Evolutionary conservation across 2,329 filamentous ascomycete species (phyloP), one percentile per base, ranked within the genome.

Genomic region (Phyllosticta citrichinensis): DNA sequence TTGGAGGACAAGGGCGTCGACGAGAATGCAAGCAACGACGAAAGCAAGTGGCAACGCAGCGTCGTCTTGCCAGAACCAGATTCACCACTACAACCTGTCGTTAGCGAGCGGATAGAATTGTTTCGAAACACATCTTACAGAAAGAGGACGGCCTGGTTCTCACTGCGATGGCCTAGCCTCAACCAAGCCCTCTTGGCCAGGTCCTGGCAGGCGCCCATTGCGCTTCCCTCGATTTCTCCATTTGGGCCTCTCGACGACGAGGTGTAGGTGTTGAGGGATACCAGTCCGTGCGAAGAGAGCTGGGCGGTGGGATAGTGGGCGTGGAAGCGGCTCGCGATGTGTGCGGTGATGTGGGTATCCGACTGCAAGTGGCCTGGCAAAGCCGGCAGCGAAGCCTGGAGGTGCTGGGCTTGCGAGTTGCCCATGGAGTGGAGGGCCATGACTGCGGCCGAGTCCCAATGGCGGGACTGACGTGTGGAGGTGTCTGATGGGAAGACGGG

Each of bases 31-130:
- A 99, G 83, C 58, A 99, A 81, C 1, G 92, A 85, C 24, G 91
- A 88, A 54, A 99, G 80, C 60, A 97, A 79, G 73, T 97, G 94
- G 52, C 91, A 89, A 64, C 94, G 87, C 69, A 97, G 81, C 0
- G 94, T 99, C 0, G 94, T 97, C 79, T 99, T 99, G 68, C 94
- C 94, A 33, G 94, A 87, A 54, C 94, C 94, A 62, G 91, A 96
- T 81, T 99, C 94, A 74, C 94, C 94, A 66, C 92, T 97, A 66
- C 8, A 27, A 20, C n/a, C 62, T 63, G 69, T 67, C 70, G 67
- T 72, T 65, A 63, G 64, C 62, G 14, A 10, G 27, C 9, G 27
- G 27, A 30, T 5, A 47, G 19, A 11, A 12, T 5, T 5, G 11
- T 12, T 1, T 27, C 12, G 30, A 20, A n/a, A 8, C 3, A 27